These are phyloP conservation scores for Articulospora tetracladia DNA, from an alignment of 495 filamentous ascomycete genomes.

Conservation along the genomic window DNA sequence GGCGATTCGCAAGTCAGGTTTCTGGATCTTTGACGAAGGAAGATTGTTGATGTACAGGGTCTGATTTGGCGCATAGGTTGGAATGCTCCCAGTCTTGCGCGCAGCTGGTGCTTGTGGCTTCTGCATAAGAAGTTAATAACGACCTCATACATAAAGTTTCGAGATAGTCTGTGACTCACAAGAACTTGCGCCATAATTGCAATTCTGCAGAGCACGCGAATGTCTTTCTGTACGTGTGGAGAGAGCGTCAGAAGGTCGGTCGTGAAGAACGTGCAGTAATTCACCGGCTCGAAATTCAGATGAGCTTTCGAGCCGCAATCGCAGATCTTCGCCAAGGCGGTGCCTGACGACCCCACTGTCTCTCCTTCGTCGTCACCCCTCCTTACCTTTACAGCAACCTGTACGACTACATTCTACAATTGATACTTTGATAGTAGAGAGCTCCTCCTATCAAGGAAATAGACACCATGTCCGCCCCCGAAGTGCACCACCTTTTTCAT, in stretches of 20 bases:
- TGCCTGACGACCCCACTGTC: constrained; percentile 10
- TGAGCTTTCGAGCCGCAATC: background rate
- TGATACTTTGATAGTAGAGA: constrained; percentile 85
- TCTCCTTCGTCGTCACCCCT: constrained; percentile 11
- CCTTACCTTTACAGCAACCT: constrained; percentile 2
- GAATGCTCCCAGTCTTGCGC: constrained; percentile 2
- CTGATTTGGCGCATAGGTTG: constrained; percentile 58
- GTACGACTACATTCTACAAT: background rate
- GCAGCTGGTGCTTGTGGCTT: background rate
- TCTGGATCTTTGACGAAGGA: constrained; percentile 75
- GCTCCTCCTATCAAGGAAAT: constrained; percentile 82
- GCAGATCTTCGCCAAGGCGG: constrained; percentile 9
- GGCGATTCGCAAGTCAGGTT: constrained; percentile 73
- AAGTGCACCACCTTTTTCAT: constrained; percentile 96
- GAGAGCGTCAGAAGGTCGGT: background rate
- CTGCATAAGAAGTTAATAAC: background rate
- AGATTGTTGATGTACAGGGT: constrained; percentile 87
- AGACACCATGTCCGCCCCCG: constrained; percentile 67
- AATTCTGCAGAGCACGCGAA: background rate
- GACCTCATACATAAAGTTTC: background rate
- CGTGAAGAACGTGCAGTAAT: background rate
- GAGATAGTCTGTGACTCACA: background rate
- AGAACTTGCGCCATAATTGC: constrained; percentile 10
- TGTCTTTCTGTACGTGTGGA: background rate
- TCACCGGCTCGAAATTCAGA: background rate